Conservation (phyloP, 768 basidiomycete genomes). For the Boletales sp. region DNA sequence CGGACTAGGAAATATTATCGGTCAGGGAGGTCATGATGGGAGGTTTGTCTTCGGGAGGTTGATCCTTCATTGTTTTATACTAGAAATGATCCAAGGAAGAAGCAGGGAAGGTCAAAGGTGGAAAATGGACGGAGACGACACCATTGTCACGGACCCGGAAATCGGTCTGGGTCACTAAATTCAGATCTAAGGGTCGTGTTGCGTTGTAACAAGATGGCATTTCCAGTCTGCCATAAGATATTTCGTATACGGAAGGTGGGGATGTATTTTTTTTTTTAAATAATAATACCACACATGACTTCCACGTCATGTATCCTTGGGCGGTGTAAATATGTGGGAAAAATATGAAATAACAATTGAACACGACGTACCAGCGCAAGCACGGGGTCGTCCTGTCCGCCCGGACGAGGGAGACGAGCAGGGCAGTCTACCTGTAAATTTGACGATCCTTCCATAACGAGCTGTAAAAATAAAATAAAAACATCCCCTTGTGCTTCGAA, state of each 20-base stretch:
- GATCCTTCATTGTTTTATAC: slow-evolving; percentile 53
- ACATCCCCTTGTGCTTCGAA: slow-evolving; percentile 15
- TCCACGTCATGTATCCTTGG: slow-evolving; percentile 25
- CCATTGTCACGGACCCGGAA: slow-evolving; percentile 41
- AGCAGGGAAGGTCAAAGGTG: slow-evolving; percentile 33
- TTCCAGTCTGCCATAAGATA: slow-evolving; percentile 38
- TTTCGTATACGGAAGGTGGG: slow-evolving; percentile 41
- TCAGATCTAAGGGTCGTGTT: slow-evolving; percentile 74
- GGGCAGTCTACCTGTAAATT: slow-evolving; percentile 1
- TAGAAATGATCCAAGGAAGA: slow-evolving; percentile 22
- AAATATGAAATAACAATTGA: slow-evolving; percentile 4
- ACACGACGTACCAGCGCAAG: slow-evolving; percentile 5
- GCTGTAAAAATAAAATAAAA: slow-evolving; percentile 24
- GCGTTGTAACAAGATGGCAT: slow-evolving; percentile 43
- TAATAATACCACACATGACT: slow-evolving; percentile 32
- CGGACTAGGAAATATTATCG: slow-evolving; percentile 55
- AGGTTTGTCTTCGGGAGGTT: slow-evolving; percentile 34
- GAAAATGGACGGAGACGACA: slow-evolving; percentile 37
- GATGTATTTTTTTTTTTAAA: slow-evolving; percentile 44
- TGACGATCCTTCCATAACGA: slow-evolving; percentile 28
- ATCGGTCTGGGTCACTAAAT: slow-evolving; percentile 54
- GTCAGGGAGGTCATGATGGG: slow-evolving; percentile 45
- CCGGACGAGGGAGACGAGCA: background rate
- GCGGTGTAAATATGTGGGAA: slow-evolving; percentile 22
- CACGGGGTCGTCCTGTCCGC: background rate